Evolutionary conservation across 495 filamentous ascomycete genomes (phyloP), one percentile per base, ranked within the genome.

Genomic region (Penicillium parvum): DNA sequence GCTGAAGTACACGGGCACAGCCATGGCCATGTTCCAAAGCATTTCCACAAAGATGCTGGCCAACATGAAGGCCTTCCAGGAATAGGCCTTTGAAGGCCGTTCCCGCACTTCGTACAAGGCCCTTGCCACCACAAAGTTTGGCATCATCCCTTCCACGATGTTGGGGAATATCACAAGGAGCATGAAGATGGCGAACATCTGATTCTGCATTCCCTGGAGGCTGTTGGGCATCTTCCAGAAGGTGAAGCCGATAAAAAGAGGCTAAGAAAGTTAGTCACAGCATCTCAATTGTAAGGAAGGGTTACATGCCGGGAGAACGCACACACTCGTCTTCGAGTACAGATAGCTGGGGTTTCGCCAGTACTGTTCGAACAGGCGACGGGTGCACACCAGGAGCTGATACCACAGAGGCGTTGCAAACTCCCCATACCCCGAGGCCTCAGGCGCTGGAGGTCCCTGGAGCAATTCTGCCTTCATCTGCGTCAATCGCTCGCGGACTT

Each of bases 171-270:
- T 77, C 7, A 78, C 85, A 39, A 85, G 71, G 5, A 95, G 63
- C 53, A 90, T 76, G 72, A 95, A 92, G 58, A 94, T 78, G 57
- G 78, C 72, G 60, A 92, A 92, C 45, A 92, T 78, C 47, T 84
- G 79, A 53, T 90, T 88, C 55, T 90, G 87, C 14, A 94, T 77
- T 21, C 87, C 89, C 57, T 90, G 85, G 8, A 79, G 67, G 1
- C 76, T 73, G 56, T 78, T 83, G 43, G 77, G 66, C 0, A 85
- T 66, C 27, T 79, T 75, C 73, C 74, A 89, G 71, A 96, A 94
- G 28, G 86, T 86, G 66, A 96, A 90, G 11, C 86, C 88, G 55
- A 90, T 88, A 69, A 95, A 92, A 7, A 94, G 69, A 4, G 74
- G 61, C 6, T 53, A 58, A 0, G 53, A n/a, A n/a, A n/a, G n/a